Evolutionary conservation across 139 green algal species (phyloP).

Genomic region (Yamagishiella unicocca): DNA sequence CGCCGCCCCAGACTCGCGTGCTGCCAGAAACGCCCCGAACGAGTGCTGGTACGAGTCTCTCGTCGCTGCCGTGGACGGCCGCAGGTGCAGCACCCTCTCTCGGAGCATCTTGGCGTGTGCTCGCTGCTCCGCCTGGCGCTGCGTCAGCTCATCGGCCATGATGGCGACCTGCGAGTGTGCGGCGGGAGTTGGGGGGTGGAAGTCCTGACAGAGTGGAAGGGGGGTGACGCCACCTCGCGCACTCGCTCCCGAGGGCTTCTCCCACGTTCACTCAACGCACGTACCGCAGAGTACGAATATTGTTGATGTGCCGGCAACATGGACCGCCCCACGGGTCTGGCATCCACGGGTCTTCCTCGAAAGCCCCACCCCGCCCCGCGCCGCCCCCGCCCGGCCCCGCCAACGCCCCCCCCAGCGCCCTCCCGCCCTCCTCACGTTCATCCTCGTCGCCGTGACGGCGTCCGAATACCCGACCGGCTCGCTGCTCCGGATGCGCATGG

Average conservation of each 20-base stretch:
- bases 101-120: neutral
- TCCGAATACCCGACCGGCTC: constrained; percentile 35
- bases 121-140: constrained; percentile 7
- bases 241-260: too few species aligned
- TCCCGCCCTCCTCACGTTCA: constrained; percentile 17
- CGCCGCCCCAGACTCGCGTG: neutral
- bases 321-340: too few species aligned
- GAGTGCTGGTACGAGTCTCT: neutral
- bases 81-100: neutral
- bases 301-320: too few species aligned
- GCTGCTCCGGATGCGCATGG: constrained; percentile 23
- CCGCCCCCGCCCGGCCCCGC: neutral
- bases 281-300: too few species aligned
- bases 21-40: constrained; percentile 13
- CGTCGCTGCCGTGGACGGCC: neutral
- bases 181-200: neutral
- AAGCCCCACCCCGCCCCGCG: neutral
- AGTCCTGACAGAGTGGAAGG: neutral
- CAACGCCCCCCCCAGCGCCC: neutral
- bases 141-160: constrained; percentile 32
- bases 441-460: constrained; percentile 6
- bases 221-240: too few species aligned
- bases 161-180: neutral
- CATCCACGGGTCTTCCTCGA: too few species aligned
- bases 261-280: too few species aligned